Evolutionary conservation across 2,329 filamentous ascomycete species (phyloP).

Genomic region (Trichoderma oligosporum): DNA sequence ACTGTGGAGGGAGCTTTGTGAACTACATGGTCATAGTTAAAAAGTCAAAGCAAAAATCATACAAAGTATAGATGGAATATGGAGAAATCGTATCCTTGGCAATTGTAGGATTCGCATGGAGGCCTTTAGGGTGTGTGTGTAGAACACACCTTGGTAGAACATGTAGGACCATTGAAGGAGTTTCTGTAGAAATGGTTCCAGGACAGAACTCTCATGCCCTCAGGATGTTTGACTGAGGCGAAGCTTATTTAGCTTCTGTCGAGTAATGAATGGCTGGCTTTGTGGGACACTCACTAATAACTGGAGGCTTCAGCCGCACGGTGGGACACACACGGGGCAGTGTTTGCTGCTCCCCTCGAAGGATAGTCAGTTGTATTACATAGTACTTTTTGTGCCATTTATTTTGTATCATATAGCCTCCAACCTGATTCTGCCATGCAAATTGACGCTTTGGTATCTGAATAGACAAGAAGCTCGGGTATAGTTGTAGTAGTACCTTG

Average conservation of each 20-base stretch:
- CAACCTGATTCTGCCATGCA: too few species aligned
- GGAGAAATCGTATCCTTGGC: too few species aligned
- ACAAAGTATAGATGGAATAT: too few species aligned
- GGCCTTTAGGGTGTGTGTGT: not conserved
- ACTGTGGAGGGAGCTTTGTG: too few species aligned
- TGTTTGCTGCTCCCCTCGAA: conserved; percentile 6
- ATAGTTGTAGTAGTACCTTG: too few species aligned
- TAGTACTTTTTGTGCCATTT: too few species aligned
- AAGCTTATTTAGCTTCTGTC: not conserved
- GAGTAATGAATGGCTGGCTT: not conserved
- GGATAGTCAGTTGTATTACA: not conserved
- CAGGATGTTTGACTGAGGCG: not conserved
- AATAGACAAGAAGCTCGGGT: not conserved
- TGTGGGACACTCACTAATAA: not conserved
- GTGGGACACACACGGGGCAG: conserved; percentile 8
- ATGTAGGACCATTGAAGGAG: not conserved
- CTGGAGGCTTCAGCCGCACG: conserved; percentile 7
- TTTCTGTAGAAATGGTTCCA: conserved; percentile 5
- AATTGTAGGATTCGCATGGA: conserved; percentile 1
- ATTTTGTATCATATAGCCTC: too few species aligned
- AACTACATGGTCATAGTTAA: too few species aligned
- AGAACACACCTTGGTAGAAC: not conserved
- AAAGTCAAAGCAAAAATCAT: too few species aligned
- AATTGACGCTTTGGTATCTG: too few species aligned
- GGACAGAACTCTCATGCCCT: not conserved